These are phyloP conservation scores for Fusarium virguliforme DNA, from an alignment of 2,329 filamentous ascomycete genomes.

Conservation along the genomic window DNA sequence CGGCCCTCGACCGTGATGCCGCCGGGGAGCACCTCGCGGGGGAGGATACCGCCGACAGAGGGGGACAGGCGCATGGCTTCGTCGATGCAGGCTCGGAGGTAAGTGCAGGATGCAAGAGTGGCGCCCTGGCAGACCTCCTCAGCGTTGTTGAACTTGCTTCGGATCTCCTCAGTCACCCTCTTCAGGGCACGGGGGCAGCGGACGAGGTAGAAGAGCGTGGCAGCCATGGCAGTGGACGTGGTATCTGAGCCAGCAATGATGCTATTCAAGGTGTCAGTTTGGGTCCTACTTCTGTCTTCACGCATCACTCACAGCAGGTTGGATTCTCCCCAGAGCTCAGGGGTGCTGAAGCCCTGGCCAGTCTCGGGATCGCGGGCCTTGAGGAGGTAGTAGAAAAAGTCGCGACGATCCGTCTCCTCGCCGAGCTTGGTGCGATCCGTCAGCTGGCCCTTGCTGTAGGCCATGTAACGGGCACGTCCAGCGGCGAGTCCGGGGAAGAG, in stretches of 20 bases:
- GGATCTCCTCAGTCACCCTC: constrained; percentile 67
- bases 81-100: constrained; percentile 76
- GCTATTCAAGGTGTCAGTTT: constrained; percentile 52
- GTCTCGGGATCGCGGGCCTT: constrained; percentile 81
- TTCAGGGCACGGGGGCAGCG: constrained; percentile 66
- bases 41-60: constrained; percentile 73
- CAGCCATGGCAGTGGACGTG: constrained; percentile 77
- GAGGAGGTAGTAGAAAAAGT: constrained; percentile 84
- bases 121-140: constrained; percentile 71
- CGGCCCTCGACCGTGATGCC: constrained; percentile 70
- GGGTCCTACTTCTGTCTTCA: neutral
- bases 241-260: constrained; percentile 82
- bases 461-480: constrained; percentile 79
- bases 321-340: constrained; percentile 80
- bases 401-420: constrained; percentile 76
- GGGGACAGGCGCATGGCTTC: constrained; percentile 77
- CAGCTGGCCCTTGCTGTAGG: constrained; percentile 78
- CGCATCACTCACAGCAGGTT: constrained; percentile 71
- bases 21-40: constrained; percentile 71
- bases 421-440: constrained; percentile 77
- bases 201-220: constrained; percentile 75
- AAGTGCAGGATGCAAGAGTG: constrained; percentile 66
- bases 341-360: constrained; percentile 75
- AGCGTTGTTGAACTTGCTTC: constrained; percentile 64
- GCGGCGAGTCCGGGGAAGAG: constrained; percentile 78